Percentiles rank a stretch among this genome's conserved stretches.
Conservation (phyloP, 2,329 filamentous ascomycete genomes). For the Harringtonia aguacate region DNA sequence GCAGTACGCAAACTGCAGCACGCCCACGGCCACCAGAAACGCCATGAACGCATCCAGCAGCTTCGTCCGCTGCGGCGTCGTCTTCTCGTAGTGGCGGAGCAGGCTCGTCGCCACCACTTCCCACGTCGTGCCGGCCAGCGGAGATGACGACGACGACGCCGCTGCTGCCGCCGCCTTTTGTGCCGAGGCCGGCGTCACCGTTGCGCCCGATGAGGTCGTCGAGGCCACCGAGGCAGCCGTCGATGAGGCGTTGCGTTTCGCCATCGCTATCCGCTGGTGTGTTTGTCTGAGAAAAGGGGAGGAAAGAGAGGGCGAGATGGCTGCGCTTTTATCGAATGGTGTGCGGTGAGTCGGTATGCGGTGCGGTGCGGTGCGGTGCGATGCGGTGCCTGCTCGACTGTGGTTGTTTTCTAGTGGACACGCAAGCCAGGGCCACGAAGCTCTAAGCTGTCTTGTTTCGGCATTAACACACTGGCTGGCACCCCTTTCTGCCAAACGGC, state of each 20-base stretch:
- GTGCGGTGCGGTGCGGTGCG: too few relatives aligned
- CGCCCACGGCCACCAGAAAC: slow-evolving; percentile 77
- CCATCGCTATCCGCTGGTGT: background rate
- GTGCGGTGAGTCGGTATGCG: too few relatives aligned
- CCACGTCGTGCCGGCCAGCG: slow-evolving; percentile 8
- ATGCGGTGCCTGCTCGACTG: background rate
- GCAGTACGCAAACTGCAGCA: slow-evolving; percentile 90
- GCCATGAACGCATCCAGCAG: slow-evolving; percentile 84
- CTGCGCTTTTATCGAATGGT: too few relatives aligned
- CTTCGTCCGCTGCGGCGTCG: slow-evolving; percentile 84
- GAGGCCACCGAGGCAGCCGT: background rate
- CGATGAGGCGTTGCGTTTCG: slow-evolving; percentile 4
- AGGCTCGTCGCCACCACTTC: slow-evolving; percentile 57
- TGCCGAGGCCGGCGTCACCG: background rate
- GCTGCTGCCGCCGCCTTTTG: background rate
- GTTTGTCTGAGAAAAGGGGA: too few relatives aligned
- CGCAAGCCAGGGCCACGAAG: background rate
- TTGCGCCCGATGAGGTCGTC: slow-evolving; percentile 1
- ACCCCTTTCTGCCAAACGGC: slow-evolving; percentile 7
- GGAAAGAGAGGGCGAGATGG: too few relatives aligned
- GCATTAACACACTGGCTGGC: too few relatives aligned
- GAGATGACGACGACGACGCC: background rate
- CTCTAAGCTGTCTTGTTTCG: background rate
- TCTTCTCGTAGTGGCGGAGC: slow-evolving; percentile 65
- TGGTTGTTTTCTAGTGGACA: background rate